Evolutionary conservation across 768 basidiomycete genomes (phyloP), one percentile per base, ranked within the genome.

Genomic region (Trametes maxima): DNA sequence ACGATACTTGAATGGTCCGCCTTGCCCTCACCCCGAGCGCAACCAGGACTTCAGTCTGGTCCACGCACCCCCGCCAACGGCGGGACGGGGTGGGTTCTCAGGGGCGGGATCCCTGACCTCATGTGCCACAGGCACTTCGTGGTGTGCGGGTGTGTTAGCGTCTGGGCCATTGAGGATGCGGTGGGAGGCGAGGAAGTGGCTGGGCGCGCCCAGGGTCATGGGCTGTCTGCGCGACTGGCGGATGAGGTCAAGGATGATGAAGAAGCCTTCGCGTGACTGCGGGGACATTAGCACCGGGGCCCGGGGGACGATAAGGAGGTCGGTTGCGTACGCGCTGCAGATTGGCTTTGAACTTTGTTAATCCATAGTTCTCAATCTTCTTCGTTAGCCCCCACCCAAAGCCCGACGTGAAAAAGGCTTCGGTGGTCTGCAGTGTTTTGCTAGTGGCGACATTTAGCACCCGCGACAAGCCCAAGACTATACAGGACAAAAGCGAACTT

Each of bases 371-470:
- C 75, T 97, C 95, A 47, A 96, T 94, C 60, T 84, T 79, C 73
- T 86, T 92, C 3, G 94, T 91, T 42, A 95, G 82, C 24, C 92
- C 90, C 87, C 94, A 95, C 11, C 95, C 95, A 66, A 96, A 90
- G 47, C 87, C 84, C 52, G 94, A 96, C n/a, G 89, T 78, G 58
- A 96, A 86, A 62, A 90, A 80, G 3, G 92, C 95, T 64, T 95
- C 92, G 2, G 92, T 95, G 17, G 83, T 86, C 73, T 96, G 95
- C 52, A 89, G 58, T 2, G 92, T 94, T 83, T 86, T 85, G 48
- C 90, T 92, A 37, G 19, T 3, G 24, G 40, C 47, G 11, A 40
- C 33, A n/a, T 22, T 48, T 37, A 57, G 44, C 22, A 16, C 46
- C 25, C 39, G 25, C 42, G 42, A 33, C 28, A 33, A 8, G 28